phyloP scores from a whole-genome alignment of 2,329 filamentous ascomycete species.

The Magnaporthiopsis poae region DNA sequence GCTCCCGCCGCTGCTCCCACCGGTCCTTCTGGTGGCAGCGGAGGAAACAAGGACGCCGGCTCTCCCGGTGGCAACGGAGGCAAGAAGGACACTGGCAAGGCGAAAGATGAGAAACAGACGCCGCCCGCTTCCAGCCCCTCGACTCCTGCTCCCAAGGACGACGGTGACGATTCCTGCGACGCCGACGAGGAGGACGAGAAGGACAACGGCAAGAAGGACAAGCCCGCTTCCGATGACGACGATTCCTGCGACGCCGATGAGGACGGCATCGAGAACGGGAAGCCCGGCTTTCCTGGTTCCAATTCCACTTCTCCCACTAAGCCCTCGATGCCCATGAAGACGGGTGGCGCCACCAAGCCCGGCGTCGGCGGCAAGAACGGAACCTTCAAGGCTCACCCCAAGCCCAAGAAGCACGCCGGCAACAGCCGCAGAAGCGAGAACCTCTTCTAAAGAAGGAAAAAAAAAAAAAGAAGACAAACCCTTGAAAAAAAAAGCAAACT shows the following conservation, averaged over 20 bases:
- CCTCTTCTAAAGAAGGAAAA: not conserved
- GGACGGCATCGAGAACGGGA: not conserved
- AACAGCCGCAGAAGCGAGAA: not conserved
- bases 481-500: not conserved
- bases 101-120: too few species aligned
- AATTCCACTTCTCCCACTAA: not conserved
- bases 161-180: slow-evolving; percentile 1
- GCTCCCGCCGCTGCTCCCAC: slow-evolving; percentile 2
- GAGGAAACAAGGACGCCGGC: not conserved
- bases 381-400: not conserved
- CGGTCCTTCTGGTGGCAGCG: not conserved
- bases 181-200: not conserved
- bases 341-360: not conserved
- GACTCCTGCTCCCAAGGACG: not conserved
- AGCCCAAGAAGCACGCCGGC: not conserved
- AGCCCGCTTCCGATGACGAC: not conserved
- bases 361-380: not conserved
- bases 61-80: too few species aligned
- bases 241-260: slow-evolving; percentile 3
- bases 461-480: too few species aligned
- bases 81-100: too few species aligned
- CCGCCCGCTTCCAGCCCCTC: not conserved
- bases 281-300: not conserved
- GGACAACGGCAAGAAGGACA: not conserved
- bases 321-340: not conserved